phyloP scores from a whole-genome alignment of 352 stramenopile species.

The Thalassiosira livingstoniorum region DNA sequence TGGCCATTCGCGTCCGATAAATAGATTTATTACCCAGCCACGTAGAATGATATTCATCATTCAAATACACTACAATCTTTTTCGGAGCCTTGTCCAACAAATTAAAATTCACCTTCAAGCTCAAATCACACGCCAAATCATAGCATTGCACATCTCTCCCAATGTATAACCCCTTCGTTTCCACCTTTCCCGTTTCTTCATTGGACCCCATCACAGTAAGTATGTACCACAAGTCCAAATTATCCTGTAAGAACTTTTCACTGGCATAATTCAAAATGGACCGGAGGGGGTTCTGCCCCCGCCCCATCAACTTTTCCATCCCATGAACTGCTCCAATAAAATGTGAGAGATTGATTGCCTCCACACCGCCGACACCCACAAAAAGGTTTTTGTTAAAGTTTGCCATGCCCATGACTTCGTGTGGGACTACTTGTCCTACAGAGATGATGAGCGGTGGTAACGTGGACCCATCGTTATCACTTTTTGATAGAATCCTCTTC shows the following conservation, averaged over 20 bases:
- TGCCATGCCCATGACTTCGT: conserved; percentile 98
- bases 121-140: conserved; percentile 92
- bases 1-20: conserved; percentile 97
- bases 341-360: conserved; percentile 97
- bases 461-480: conserved; percentile 77
- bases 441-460: conserved; percentile 81
- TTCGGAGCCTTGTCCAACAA: conserved; percentile 90
- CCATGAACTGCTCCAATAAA: conserved; percentile 98
- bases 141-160: conserved; percentile 97
- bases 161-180: conserved; percentile 92
- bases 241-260: conserved; percentile 87
- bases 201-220: conserved; percentile 93
- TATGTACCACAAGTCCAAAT: conserved; percentile 94
- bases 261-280: conserved; percentile 96
- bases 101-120: conserved; percentile 96
- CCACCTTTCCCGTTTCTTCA: conserved; percentile 69
- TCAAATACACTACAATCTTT: conserved; percentile 96
- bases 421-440: conserved; percentile 96
- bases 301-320: conserved; percentile 98
- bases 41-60: conserved; percentile 97
- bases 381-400: conserved; percentile 99
- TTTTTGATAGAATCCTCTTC: conserved; percentile 75
- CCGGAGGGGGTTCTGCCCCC: conserved; percentile 93
- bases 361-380: conserved; percentile 91
- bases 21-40: conserved; percentile 99